These are phyloP conservation scores for Ophiostoma sp. DNA, from an alignment of 2,329 filamentous ascomycete genomes.

Conservation along the genomic window DNA sequence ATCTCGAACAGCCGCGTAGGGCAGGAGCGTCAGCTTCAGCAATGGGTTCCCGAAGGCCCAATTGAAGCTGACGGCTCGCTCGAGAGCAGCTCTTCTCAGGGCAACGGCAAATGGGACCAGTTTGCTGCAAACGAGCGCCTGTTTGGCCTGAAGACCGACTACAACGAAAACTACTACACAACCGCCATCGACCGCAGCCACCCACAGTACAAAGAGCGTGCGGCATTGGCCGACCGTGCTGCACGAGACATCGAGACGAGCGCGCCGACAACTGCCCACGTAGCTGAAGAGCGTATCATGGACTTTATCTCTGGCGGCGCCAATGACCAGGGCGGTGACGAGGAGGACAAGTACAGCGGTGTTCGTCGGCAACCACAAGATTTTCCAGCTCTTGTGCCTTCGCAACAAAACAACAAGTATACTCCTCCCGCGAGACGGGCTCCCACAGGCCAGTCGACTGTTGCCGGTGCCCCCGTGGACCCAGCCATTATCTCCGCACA, in stretches of 20 bases:
- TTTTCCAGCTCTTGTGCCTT: conserved; percentile 56
- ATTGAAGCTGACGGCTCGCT: conserved; percentile 66
- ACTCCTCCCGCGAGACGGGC: conserved; percentile 84
- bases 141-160: conserved; percentile 84
- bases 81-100: conserved; percentile 49
- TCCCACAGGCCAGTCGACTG: conserved; percentile 65
- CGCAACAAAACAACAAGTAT: conserved; percentile 63
- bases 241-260: conserved; percentile 85
- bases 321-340: conserved; percentile 66
- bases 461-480: conserved; percentile 72
- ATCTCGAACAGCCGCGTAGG: conserved; percentile 70
- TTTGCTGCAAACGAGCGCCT: conserved; percentile 84
- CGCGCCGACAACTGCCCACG: conserved; percentile 67
- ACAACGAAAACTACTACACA: conserved; percentile 92
- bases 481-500: conserved; percentile 89
- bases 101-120: conserved; percentile 71
- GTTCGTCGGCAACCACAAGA: conserved; percentile 66
- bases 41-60: conserved; percentile 67
- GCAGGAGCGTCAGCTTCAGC: conserved; percentile 70
- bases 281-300: conserved; percentile 82
- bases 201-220: conserved; percentile 71
- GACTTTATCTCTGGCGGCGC: conserved; percentile 51
- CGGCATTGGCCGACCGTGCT: conserved; percentile 73
- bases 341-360: conserved; percentile 93
- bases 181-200: conserved; percentile 81